Conservation (phyloP, 2,329 filamentous ascomycete genomes). For the Rutstroemia sp. region DNA sequence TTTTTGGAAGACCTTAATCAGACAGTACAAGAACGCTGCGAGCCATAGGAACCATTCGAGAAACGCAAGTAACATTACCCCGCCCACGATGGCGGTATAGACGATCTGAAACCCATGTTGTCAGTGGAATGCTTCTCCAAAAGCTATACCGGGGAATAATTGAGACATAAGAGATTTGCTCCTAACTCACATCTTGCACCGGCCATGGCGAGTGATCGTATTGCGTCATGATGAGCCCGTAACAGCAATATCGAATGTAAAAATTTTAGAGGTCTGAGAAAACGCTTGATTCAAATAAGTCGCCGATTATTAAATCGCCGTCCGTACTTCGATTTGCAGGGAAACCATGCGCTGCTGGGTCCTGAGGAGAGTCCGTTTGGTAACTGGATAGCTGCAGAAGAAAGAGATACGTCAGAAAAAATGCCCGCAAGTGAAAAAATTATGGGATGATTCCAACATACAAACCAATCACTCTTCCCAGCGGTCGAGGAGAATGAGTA, state of each 20-base stretch:
- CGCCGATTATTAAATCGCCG: neutral
- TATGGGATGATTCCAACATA: neutral
- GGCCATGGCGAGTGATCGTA: constrained; percentile 41
- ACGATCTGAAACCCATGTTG: constrained; percentile 54
- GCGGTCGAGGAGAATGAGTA: neutral
- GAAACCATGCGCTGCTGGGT: constrained; percentile 10
- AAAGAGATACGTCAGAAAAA: neutral
- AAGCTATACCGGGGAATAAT: neutral
- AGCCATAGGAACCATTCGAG: constrained; percentile 95
- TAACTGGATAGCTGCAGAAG: constrained; percentile 16
- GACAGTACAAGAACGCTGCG: constrained; percentile 86
- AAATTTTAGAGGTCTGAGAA: neutral
- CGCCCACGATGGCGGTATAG: constrained; percentile 73
- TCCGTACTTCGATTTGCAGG: neutral
- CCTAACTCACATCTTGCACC: constrained; percentile 37
- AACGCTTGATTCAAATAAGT: neutral
- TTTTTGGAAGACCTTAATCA: constrained; percentile 81
- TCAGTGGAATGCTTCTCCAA: constrained; percentile 7
- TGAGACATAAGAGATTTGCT: neutral
- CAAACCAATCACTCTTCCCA: constrained; percentile 3
- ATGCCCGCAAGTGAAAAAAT: neutral
- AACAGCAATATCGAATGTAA: neutral
- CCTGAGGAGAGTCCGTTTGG: constrained; percentile 13
- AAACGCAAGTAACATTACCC: constrained; percentile 75
- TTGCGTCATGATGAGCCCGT: constrained; percentile 33